Evolutionary conservation across 2,329 filamentous ascomycete species (phyloP), one percentile per base, ranked within the genome.

Genomic region (Sclerotinia trifoliorum): DNA sequence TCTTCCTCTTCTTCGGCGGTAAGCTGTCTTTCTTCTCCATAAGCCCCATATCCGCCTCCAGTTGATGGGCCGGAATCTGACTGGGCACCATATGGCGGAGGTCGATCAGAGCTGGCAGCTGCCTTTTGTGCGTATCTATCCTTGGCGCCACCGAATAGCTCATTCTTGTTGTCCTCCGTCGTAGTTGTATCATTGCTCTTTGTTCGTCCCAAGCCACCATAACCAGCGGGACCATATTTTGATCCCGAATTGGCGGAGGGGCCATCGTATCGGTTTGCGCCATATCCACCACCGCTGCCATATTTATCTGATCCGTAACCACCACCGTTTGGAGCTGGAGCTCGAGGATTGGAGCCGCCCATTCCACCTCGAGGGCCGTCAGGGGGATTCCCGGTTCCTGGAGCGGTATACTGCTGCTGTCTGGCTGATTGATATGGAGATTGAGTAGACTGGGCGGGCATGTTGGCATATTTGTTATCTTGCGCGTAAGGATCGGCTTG

Each of bases 1-100:
- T 92, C 88, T 74, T 95, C 89, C 71, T 89, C 80, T 81, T 85
- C 81, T 68, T 97, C 92, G 1, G 89, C 92, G 0, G 92, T 96
- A 72, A 97, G 81, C 78, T 96, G 87, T 60, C 92, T 86, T 69
- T 91, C 85, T 68, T 90, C 88, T 65, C 91, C 86, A 71, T 88
- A 88, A 39, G 83, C 85, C 35, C 82, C 84, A 68, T 82, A 84
- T 24, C 73, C 72, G 26, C 71, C 71, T 17, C 63, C 66, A 29
- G 60, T 66, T 42, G 70, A 71, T 51, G 48, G 52, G n/a, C 51
- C 67, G 11, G 69, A 67, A 48, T 69, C 71, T 11, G 74, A 71
- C 15, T 74, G 71, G 39, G 71, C 72, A 58, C 69, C 67, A 49
- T 77, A 77, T n/a, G 73, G 71, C 26, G 71, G 72, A 42, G 74